Evolutionary conservation across 2,329 filamentous ascomycete species (phyloP).

Genomic region (Trichoderma asperellum): DNA sequence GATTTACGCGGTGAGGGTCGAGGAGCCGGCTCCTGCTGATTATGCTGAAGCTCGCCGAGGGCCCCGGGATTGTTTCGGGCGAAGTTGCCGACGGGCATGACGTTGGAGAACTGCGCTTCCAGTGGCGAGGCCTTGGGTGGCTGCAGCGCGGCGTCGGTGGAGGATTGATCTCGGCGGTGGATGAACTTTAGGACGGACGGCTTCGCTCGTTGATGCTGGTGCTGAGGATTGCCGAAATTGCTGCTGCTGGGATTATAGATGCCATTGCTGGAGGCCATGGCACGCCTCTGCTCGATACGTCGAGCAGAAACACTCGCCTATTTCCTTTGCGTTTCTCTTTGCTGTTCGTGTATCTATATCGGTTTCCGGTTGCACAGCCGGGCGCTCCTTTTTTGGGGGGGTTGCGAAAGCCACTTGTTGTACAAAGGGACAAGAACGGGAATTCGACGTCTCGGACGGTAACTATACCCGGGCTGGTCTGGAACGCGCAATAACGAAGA

Average conservation of each 20-base stretch:
- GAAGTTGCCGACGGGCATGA: constrained; percentile 42
- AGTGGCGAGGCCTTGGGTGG: constrained; percentile 30
- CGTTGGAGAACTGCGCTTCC: constrained; percentile 35
- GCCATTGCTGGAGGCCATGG: constrained; percentile 33
- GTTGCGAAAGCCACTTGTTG: constrained; percentile 1
- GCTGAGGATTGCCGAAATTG: constrained; percentile 32
- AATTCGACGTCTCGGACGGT: constrained; percentile 10
- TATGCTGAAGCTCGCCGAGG: constrained; percentile 61
- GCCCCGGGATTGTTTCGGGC: constrained; percentile 49
- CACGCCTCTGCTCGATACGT: constrained; percentile 17
- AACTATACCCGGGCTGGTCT: constrained; percentile 3
- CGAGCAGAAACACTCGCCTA: neutral
- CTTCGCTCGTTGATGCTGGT: constrained; percentile 48
- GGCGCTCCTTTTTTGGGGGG: neutral
- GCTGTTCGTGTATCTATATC: neutral
- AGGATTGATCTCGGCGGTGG: constrained; percentile 53
- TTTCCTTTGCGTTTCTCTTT: neutral
- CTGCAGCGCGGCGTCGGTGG: constrained; percentile 46
- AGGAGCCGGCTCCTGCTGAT: constrained; percentile 51
- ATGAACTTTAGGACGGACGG: constrained; percentile 57
- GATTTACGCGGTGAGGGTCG: constrained; percentile 46
- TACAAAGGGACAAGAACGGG: constrained; percentile 11
- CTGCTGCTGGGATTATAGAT: constrained; percentile 22
- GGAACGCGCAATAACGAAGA: neutral
- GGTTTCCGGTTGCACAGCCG: constrained; percentile 1